Evolutionary conservation across 352 stramenopile genomes (phyloP).

Genomic region (Peronospora tabacina): DNA sequence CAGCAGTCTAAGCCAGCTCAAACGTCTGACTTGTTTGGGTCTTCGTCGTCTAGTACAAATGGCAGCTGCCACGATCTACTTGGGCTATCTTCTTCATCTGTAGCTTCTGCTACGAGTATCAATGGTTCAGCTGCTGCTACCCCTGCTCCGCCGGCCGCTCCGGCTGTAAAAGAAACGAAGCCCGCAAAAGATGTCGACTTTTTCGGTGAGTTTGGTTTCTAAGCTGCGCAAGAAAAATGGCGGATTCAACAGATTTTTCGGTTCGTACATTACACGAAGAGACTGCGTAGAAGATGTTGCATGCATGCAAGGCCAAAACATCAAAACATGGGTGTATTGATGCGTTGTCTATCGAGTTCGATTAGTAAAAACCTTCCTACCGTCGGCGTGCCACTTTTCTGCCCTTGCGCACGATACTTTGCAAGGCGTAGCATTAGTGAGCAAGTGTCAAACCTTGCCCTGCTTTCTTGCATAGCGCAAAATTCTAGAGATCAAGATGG

Average conservation of each 20-base stretch:
- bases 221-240: not conserved
- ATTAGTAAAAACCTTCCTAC: conserved; percentile 33
- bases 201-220: conserved; percentile 79
- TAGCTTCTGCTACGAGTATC: conserved; percentile 18
- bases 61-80: conserved; percentile 25
- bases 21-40: conserved; percentile 42
- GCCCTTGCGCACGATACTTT: conserved; percentile 16
- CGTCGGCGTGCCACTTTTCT: conserved; percentile 23
- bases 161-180: conserved; percentile 24
- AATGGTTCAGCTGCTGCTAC: conserved; percentile 17
- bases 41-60: conserved; percentile 33
- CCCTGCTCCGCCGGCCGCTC: conserved; percentile 24
- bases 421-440: conserved; percentile 17
- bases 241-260: conserved; percentile 5
- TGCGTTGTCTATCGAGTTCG: conserved; percentile 22
- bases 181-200: conserved; percentile 83
- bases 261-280: conserved; percentile 20
- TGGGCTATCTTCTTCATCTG: conserved; percentile 17
- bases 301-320: not conserved
- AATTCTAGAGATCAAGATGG: conserved; percentile 22
- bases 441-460: conserved; percentile 18
- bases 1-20: conserved; percentile 26
- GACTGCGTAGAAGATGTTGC: conserved; percentile 8
- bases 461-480: conserved; percentile 29
- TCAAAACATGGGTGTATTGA: not conserved